Percentiles rank a stretch among this genome's conserved stretches.
Conservation (phyloP, 2,329 filamentous ascomycete genomes). For the Chrysoporthe puriensis region DNA sequence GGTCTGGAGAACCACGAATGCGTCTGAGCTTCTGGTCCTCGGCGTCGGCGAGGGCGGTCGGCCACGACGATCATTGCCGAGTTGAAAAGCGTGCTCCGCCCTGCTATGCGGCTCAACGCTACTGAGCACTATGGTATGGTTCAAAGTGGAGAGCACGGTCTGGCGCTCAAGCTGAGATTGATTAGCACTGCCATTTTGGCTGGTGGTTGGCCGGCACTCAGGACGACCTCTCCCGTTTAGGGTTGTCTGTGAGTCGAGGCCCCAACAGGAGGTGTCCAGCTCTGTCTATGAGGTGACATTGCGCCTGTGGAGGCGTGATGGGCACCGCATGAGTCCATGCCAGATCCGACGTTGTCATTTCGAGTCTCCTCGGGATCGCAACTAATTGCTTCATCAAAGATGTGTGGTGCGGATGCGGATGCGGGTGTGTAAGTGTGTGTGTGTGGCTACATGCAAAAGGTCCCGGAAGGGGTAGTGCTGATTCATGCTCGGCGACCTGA, state of each 20-base stretch:
- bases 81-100: background rate
- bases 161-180: background rate
- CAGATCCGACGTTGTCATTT: background rate
- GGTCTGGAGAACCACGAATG: background rate
- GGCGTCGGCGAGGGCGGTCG: background rate
- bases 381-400: background rate
- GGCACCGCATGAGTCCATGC: background rate
- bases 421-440: background rate
- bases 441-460: conserved; percentile 1
- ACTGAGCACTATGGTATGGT: background rate
- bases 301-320: background rate
- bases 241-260: background rate
- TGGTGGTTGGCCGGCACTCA: background rate
- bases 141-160: background rate
- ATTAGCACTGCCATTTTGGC: background rate
- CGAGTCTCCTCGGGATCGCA: background rate
- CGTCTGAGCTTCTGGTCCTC: background rate
- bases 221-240: background rate
- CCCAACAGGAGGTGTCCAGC: background rate
- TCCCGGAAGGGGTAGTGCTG: background rate
- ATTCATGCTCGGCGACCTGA: conserved; percentile 5
- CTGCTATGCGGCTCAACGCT: conserved; percentile 4
- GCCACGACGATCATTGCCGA: background rate
- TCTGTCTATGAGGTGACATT: background rate
- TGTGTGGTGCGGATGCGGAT: background rate